Conservation (phyloP, 768 basidiomycete species). For the Leccinum fibrillosum region DNA sequence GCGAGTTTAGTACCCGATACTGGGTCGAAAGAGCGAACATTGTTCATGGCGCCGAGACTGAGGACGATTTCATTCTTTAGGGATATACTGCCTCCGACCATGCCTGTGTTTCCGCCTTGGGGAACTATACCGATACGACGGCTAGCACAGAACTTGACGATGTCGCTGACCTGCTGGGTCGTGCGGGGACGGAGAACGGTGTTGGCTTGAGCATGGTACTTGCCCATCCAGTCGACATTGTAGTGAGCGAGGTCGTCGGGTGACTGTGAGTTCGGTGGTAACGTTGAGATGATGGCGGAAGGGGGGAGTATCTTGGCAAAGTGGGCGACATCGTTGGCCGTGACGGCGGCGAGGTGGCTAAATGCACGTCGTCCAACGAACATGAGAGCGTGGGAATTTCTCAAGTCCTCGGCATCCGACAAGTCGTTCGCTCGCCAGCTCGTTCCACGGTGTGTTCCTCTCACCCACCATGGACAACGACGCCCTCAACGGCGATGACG, state of each 20-base stretch:
- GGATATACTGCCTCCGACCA: slow-evolving; percentile 94
- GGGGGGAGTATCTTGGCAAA: slow-evolving; percentile 64
- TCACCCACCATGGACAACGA: not conserved
- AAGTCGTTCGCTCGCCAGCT: not conserved
- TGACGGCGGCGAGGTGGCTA: slow-evolving; percentile 45
- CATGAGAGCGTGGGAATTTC: not conserved
- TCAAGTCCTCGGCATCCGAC: not conserved
- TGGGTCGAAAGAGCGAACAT: slow-evolving; percentile 78
- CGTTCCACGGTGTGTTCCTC: not conserved
- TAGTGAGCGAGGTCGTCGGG: slow-evolving; percentile 67
- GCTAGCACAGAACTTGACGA: slow-evolving; percentile 83
- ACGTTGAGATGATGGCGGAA: slow-evolving; percentile 65
- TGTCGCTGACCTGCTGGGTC: slow-evolving; percentile 82
- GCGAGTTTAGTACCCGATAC: slow-evolving; percentile 58
- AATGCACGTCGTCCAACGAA: slow-evolving; percentile 12
- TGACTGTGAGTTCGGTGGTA: slow-evolving; percentile 46
- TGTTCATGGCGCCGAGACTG: slow-evolving; percentile 77
- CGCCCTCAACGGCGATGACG: not conserved
- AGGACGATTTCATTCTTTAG: slow-evolving; percentile 84
- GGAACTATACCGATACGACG: slow-evolving; percentile 87
- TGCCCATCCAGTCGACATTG: slow-evolving; percentile 96
- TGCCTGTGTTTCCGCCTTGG: slow-evolving; percentile 97
- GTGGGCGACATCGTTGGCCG: slow-evolving; percentile 57
- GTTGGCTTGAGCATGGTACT: slow-evolving; percentile 80
- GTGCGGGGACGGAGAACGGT: slow-evolving; percentile 89